Conservation (phyloP, 2,329 filamentous ascomycete genomes). For the Pyrenophora seminiperda region DNA sequence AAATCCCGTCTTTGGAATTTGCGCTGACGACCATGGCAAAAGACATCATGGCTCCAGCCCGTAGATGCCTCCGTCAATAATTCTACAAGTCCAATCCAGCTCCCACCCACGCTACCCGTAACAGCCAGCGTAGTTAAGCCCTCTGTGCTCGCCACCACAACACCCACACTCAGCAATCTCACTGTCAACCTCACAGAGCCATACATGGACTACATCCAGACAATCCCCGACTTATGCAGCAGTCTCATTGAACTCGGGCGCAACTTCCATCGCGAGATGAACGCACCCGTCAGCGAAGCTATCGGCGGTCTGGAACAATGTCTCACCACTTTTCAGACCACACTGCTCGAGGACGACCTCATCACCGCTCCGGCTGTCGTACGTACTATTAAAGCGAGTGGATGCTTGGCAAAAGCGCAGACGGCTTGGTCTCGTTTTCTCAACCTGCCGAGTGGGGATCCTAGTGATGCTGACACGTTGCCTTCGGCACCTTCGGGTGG, state of each 20-base stretch:
- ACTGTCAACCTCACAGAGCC: slow-evolving; percentile 28
- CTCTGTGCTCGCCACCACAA: slow-evolving; percentile 16
- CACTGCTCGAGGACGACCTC: slow-evolving; percentile 34
- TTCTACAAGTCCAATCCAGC: slow-evolving; percentile 9
- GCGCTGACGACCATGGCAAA: slow-evolving; percentile 2
- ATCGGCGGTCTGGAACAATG: slow-evolving; percentile 38
- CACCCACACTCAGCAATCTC: slow-evolving; percentile 20
- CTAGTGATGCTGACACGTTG: neutral
- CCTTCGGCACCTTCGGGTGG: neutral
- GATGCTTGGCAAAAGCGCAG: slow-evolving; percentile 38
- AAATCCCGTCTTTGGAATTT: neutral
- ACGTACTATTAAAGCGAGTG: slow-evolving; percentile 45
- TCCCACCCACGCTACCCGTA: slow-evolving; percentile 24
- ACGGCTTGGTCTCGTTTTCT: slow-evolving; percentile 40
- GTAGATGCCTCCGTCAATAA: slow-evolving; percentile 11
- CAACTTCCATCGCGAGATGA: slow-evolving; percentile 47
- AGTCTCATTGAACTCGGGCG: slow-evolving; percentile 40
- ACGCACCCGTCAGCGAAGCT: slow-evolving; percentile 40
- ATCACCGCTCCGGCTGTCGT: slow-evolving; percentile 36
- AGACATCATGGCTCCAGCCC: slow-evolving; percentile 29
- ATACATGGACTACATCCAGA: slow-evolving; percentile 40
- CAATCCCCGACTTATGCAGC: slow-evolving; percentile 35
- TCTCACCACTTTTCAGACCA: slow-evolving; percentile 37
- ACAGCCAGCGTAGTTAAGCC: slow-evolving; percentile 22
- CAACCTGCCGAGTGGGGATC: slow-evolving; percentile 35